Base-by-base conservation (phyloP, 805 yeast genomes). In the Candida succiphila region DNA sequence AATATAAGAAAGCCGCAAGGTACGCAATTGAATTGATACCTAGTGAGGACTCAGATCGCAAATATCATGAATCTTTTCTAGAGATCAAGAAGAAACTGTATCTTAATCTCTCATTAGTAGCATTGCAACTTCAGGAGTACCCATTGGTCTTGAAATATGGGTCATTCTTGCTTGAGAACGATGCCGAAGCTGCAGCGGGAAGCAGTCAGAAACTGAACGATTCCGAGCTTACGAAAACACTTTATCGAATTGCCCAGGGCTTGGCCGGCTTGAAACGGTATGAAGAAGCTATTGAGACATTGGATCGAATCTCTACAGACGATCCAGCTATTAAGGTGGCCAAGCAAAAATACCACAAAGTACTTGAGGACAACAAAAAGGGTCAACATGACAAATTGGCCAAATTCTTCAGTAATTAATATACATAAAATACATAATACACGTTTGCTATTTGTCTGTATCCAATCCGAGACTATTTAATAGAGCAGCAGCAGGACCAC, bases 11-110 rank as follows among this genome's bases (percentile, higher is more conserved):
- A 50, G 66, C 85, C 9, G 52, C 80, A 34, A 60, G 86, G 37
- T 83, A 82, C 44, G 69, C 78, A 23, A 75, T 77, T 62, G 89
- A 80, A 52, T 72, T 68, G 42, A 63, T 78, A 13, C 92, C 94
- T 0, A 92, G 81, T 45, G 56, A 58, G 23, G 87, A 78, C 29
- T 67, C 67, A 19, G 79, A 78, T 43, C 68, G 74, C 12, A 71
- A 68, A 16, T 61, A 67, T 54, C 65, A 58, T 42, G 42, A 44
- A 4, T 68, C 70, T 41, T 82, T 76, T 48, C 45, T 58, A 24
- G 69, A 63, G 3, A 49, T 72, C 41, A 72, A 71, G 45, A 69
- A 65, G 52, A 67, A 63, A 9, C 31, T 71, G 7, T 74, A 68
- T 42, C 54, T 72, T 40, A 83, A 83, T 44, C 42, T 82, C n/a